Evolutionary conservation across 768 basidiomycete genomes (phyloP), one percentile per base, ranked within the genome.

Genomic region (Leccinellum luteum): DNA sequence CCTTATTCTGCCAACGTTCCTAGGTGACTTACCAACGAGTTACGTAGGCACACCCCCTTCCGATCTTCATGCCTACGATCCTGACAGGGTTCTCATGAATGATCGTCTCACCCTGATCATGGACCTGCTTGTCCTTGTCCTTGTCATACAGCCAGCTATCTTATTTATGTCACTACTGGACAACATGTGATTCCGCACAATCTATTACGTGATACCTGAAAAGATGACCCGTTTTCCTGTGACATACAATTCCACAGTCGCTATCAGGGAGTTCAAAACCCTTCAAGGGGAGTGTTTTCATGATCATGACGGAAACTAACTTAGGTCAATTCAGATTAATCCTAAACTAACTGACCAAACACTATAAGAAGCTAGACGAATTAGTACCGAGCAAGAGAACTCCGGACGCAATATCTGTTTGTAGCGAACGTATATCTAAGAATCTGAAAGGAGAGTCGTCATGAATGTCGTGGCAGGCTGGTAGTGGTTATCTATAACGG

Each of bases 1-100:
- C 74, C 58, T 49, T 49, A 51, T 59, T 48, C 41, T 45, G 48
- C 47, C 17, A 54, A 27, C 19, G 31, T 38, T 32, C 31, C 32
- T 53, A 28, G 50, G 43, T 7, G 48, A 30, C 49, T 51, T 51
- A 44, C 57, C 17, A 17, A 41, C 30, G 35, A 23, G n/a, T 51
- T 56, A 48, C 54, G 25, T 56, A 87, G 84, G 86, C 83, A 12
- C 86, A 89, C 65, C 85, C 86, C 28, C 71, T 92, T 34, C 90
- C 90, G 6, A 81, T 91, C 43, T 89, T 92, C 68, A 70, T 72
- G 23, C 82, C 87, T 0, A 69, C 73, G 15, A 77, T 81, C 54
- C 70, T 61, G 19, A 81, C 83, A 6, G 74, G 74, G 47, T 81
- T 84, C 66, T 76, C 79, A 19, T 81, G 66, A 74, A 41, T n/a